Conservation (phyloP, 2,329 filamentous ascomycete species). For the Bipolaris oryzae region DNA sequence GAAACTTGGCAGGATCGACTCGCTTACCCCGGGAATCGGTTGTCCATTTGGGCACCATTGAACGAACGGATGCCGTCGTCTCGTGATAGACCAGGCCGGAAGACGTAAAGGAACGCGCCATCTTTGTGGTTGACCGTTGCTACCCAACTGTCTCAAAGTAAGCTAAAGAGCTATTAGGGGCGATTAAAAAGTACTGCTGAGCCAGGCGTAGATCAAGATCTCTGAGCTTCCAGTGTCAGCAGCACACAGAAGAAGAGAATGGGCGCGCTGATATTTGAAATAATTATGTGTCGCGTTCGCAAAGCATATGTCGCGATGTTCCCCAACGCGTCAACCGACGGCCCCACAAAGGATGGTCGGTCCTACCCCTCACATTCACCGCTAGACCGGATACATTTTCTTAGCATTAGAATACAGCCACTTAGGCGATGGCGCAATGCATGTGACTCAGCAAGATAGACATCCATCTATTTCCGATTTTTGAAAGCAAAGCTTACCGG, state of each 20-base stretch:
- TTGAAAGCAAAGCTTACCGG: not conserved
- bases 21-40: constrained; percentile 20
- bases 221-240: not conserved
- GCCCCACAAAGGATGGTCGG: not conserved
- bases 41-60: constrained; percentile 29
- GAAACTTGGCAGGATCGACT: constrained; percentile 16
- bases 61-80: constrained; percentile 13
- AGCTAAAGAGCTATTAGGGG: not conserved
- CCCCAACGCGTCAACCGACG: not conserved
- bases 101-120: constrained; percentile 12
- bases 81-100: constrained; percentile 30
- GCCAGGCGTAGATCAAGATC: not conserved
- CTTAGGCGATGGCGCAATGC: not conserved
- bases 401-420: not conserved
- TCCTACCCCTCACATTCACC: not conserved
- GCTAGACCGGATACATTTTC: not conserved
- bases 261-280: not conserved
- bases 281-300: not conserved
- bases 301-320: not conserved
- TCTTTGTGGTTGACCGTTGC: not conserved
- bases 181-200: not conserved
- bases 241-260: not conserved
- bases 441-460: not conserved
- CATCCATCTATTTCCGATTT: not conserved
- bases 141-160: not conserved